A percentile compares a stretch with the other conserved stretches of the same genome.
Conservation (phyloP, 305 asterid species). For the Fraxinus nigra region DNA sequence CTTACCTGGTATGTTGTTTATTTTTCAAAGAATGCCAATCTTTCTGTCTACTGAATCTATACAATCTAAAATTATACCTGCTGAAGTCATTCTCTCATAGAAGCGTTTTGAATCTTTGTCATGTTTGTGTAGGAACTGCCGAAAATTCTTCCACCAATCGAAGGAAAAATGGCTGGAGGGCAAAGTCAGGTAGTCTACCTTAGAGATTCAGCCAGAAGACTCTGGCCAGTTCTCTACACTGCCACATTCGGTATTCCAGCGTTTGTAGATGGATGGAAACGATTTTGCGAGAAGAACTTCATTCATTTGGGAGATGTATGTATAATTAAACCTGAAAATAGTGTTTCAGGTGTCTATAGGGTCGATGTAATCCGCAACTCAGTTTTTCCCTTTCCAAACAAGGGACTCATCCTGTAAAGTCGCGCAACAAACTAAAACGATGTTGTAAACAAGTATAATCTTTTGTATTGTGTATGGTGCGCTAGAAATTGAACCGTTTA, state of each 20-base stretch:
- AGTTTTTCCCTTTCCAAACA: not conserved
- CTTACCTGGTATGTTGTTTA: slow-evolving; percentile 34
- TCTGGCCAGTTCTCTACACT: slow-evolving; percentile 29
- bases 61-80: not conserved
- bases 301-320: not conserved
- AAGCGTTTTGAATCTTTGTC: not conserved
- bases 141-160: not conserved
- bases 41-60: not conserved
- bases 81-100: not conserved
- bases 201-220: slow-evolving; percentile 24
- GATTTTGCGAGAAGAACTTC: not conserved
- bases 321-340: not conserved
- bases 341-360: not conserved
- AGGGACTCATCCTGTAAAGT: not conserved
- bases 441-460: not conserved
- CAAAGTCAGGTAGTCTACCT: slow-evolving; percentile 29
- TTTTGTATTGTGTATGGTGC: not conserved
- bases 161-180: not conserved
- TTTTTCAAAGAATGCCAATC: not conserved
- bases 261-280: slow-evolving; percentile 6
- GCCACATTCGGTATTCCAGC: not conserved
- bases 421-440: not conserved
- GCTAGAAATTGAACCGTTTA: not conserved
- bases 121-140: slow-evolving; percentile 40
- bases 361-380: not conserved